A percentile compares a stretch with the other conserved stretches of the same genome.
These are phyloP conservation scores for Candida neerlandica DNA, from an alignment of 1,139 yeast species.

Conservation along the genomic window DNA sequence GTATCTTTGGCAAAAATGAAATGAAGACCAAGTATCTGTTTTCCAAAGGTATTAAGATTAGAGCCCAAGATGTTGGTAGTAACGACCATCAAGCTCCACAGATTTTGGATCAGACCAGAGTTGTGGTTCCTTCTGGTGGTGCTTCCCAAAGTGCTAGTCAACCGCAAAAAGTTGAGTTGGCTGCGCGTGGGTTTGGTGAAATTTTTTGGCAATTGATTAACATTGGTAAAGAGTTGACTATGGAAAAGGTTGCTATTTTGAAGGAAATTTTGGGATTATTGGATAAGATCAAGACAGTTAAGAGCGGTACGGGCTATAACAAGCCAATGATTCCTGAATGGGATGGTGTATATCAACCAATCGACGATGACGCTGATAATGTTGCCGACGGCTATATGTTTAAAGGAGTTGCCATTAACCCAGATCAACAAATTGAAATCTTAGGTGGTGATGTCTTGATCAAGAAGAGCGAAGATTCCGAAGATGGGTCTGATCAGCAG, in stretches of 20 bases:
- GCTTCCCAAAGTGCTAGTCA: neutral
- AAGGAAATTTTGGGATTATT: constrained; percentile 14
- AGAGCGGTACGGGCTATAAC: constrained; percentile 1
- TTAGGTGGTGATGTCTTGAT: neutral
- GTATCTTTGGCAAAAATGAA: constrained; percentile 6
- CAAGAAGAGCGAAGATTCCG: neutral
- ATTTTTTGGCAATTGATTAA: constrained; percentile 16
- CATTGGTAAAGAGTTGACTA: constrained; percentile 15
- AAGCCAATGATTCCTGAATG: constrained; percentile 7
- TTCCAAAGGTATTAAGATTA: constrained; percentile 8
- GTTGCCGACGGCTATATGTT: constrained; percentile 1
- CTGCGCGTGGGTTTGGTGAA: constrained; percentile 14
- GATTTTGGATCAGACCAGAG: neutral
- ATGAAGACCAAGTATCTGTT: constrained; percentile 10
- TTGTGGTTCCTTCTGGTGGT: neutral
- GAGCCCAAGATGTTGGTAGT: constrained; percentile 6
- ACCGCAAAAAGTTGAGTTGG: constrained; percentile 8
- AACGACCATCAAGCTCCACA: neutral
- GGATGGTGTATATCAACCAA: constrained; percentile 6
- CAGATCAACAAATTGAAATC: constrained; percentile 4
- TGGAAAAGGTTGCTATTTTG: constrained; percentile 16
- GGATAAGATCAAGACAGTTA: constrained; percentile 12
- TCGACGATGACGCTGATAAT: constrained; percentile 2
- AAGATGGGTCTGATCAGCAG: neutral
- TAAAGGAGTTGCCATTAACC: neutral